Evolutionary conservation across 2,329 filamentous ascomycete species (phyloP), one percentile per base, ranked within the genome.

Genomic region (Botrytis squamosa): DNA sequence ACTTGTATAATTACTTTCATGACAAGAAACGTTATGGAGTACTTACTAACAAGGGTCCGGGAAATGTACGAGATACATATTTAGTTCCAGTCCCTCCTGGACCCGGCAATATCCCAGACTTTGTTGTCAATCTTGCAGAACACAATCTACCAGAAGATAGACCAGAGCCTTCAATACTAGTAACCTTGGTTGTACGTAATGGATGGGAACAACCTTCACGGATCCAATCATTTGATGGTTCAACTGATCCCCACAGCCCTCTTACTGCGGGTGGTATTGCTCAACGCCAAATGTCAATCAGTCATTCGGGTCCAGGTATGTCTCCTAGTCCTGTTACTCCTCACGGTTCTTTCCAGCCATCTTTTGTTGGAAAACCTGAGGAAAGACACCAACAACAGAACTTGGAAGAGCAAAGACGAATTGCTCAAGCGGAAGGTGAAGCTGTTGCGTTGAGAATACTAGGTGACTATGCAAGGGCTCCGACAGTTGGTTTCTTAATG

Each of bases 1-100:
- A 88, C 29, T 86, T 98, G n/a, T 93, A 95, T 79, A 88, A 94
- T 70, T 98, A 99, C 83, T 98, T 99, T 81, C 86, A 90, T 60
- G 87, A 87, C 69, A 93, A 95, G 80, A 89, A 92, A 76, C 88
- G 94, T 49, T 99, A 97, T 81, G 95, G 94, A 33, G 95, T 98
- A 1, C 88, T 98, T 10, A 91, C 91, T 22, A 93, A 95, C 80
- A 92, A 93, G 81, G 88, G 88, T 1, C 84, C 90, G 44, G 88
- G 90, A 33, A 91, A 94, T 75, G 92, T 98, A 67, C 91, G 94
- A 74, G 95, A 98, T 80, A 93, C 95, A 1, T 98, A 98, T 81
- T 88, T 98, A 46, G 91, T 98, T 16, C 95, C 96, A 0, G 89
- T 98, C 7, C 89, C 94, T 46, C 87, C 90, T 8, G 94, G 93